These are phyloP conservation scores for Cercospora sp. DNA, from an alignment of 2,329 filamentous ascomycete genomes.

Conservation along the genomic window DNA sequence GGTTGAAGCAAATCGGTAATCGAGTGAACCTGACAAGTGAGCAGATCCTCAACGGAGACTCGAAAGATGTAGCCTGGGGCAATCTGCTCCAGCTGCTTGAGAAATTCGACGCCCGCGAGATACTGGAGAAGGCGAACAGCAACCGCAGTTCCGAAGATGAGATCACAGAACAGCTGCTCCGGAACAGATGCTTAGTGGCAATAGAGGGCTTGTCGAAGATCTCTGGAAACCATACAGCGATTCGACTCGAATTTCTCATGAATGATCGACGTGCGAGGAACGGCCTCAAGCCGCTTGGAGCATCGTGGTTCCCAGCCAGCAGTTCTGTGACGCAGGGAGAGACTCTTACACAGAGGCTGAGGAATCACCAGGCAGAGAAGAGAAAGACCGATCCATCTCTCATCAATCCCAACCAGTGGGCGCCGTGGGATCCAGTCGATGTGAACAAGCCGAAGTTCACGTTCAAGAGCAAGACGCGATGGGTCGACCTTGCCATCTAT, in stretches of 20 bases:
- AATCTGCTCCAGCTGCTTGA: neutral
- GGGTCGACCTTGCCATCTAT: neutral
- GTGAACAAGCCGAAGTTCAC: neutral
- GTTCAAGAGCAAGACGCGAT: neutral
- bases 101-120: neutral
- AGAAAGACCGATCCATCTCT: neutral
- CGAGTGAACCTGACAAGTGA: neutral
- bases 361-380: neutral
- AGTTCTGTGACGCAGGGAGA: neutral
- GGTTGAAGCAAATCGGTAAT: neutral
- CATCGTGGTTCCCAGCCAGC: neutral
- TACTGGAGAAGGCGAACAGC: neutral
- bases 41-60: neutral
- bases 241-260: neutral
- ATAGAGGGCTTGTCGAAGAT: neutral
- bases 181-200: neutral
- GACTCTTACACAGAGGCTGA: neutral
- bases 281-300: neutral
- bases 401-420: neutral
- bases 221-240: neutral
- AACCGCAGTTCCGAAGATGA: neutral
- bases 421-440: neutral
- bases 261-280: neutral
- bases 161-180: neutral
- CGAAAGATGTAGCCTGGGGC: neutral